Evolutionary conservation across 805 yeast genomes (phyloP).

Genomic region (Yarrowia divulgata): DNA sequence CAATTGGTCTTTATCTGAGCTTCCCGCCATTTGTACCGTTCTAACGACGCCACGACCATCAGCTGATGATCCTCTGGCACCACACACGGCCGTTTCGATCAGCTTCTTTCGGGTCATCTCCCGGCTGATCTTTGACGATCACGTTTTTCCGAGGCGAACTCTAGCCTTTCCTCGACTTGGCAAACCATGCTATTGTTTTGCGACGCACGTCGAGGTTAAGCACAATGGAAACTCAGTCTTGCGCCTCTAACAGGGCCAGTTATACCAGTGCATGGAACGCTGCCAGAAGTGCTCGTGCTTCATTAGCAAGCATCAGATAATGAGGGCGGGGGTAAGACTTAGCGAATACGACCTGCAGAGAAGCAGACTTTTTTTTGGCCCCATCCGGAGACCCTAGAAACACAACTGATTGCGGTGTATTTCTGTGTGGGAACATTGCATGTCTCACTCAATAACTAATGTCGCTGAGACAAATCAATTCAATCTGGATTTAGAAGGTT

Average conservation of each 20-base stretch:
- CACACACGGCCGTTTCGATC: not conserved
- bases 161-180: not conserved
- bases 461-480: not conserved
- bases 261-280: not conserved
- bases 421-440: too few species aligned
- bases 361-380: not conserved
- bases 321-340: not conserved
- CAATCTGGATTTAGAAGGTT: slow-evolving; percentile 1
- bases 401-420: too few species aligned
- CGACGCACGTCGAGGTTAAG: slow-evolving; percentile 1
- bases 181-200: not conserved
- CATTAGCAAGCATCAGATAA: too few species aligned
- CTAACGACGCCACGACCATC: not conserved
- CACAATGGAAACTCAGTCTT: not conserved
- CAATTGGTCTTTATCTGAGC: too few species aligned
- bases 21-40: too few species aligned
- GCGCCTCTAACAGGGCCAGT: not conserved
- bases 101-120: not conserved
- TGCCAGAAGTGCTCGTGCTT: too few species aligned
- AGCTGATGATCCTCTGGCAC: not conserved
- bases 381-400: too few species aligned
- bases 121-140: slow-evolving; percentile 28
- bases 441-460: slow-evolving; percentile 6
- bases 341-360: slow-evolving; percentile 8
- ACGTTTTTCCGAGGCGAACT: slow-evolving; percentile 14